Evolutionary conservation across 2,329 filamentous ascomycete species (phyloP).

Genomic region (Verruconis gallopava): DNA sequence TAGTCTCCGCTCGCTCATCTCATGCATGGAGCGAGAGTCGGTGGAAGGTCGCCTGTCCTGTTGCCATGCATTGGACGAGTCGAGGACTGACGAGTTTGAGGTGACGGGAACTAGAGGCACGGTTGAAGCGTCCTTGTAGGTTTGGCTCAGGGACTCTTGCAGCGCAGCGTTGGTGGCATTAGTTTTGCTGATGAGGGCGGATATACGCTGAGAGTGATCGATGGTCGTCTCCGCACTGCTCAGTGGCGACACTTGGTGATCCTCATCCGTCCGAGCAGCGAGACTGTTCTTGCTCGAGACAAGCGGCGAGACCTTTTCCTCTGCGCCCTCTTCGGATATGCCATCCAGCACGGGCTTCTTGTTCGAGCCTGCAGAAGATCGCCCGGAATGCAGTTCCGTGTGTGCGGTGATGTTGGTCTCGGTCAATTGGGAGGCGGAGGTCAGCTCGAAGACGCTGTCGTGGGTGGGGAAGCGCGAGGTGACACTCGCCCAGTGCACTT

Average conservation of each 20-base stretch:
- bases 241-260: background rate
- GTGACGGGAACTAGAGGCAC: background rate
- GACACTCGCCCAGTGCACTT: slow-evolving; percentile 52
- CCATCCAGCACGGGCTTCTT: slow-evolving; percentile 59
- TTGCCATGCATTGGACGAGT: slow-evolving; percentile 1
- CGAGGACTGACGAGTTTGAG: background rate
- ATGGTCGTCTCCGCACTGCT: background rate
- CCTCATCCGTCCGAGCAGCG: background rate
- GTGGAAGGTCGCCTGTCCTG: background rate
- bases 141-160: slow-evolving; percentile 1
- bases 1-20: slow-evolving; percentile 28
- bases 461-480: slow-evolving; percentile 64
- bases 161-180: slow-evolving; percentile 4
- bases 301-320: slow-evolving; percentile 5
- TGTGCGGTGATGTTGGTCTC: slow-evolving; percentile 70
- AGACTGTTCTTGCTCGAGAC: background rate
- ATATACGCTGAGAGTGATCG: slow-evolving; percentile 2
- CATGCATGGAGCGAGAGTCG: slow-evolving; percentile 3
- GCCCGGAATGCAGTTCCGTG: slow-evolving; percentile 57
- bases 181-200: background rate
- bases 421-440: slow-evolving; percentile 62
- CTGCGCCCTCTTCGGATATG: slow-evolving; percentile 57
- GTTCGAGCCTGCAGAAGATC: slow-evolving; percentile 69
- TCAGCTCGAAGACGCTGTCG: slow-evolving; percentile 71
- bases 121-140: background rate